Base-by-base conservation (phyloP, 2,329 filamentous ascomycete species). In the Shiraia sp. region DNA sequence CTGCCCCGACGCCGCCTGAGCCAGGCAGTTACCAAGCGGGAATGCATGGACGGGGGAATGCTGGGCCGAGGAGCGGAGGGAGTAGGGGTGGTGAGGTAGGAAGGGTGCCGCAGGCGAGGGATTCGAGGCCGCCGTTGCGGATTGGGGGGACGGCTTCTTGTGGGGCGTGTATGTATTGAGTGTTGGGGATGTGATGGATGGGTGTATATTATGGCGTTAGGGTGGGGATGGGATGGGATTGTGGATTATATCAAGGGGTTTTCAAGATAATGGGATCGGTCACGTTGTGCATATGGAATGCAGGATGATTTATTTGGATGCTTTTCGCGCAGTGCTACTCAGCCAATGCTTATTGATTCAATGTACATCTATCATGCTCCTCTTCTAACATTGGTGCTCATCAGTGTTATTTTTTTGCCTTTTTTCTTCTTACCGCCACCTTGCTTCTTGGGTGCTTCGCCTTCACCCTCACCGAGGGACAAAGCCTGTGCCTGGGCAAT, bases 341-440 rank as follows among this genome's bases (percentile, higher is more conserved):
- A 45, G 55, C 56, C 36, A 10, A 43, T 50, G 45, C 41, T 40
- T 45, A 32, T 41, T 36, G 30, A 39, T 36, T 38, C 40, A 43
- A 51, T 37, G 31, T 39, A 43, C 33, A 29, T 31, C 24, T 32
- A 32, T 59, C 56, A 67, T 43, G 80, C 80, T 19, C 79, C 80
- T 59, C 80, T 71, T 51, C 80, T 72, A 30, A 76, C 80, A 56
- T 80, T 83, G 19, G 82, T 86, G 45, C 81, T 83, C 82, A 86
- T 85, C 45, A 86, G 62, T 8, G 82, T 86, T 41, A 86, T 86
- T 70, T 85, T 85, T 71, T 83, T 83, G 30, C 76, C 78, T 66
- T 85, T 85, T 72, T 84, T 84, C 66, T 80, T 81, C 65, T 80
- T 81, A 29, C 76, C 74, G 8, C 70, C 72, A 2, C 57, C 56